Evolutionary conservation across 2,329 filamentous ascomycete genomes (phyloP), one percentile per base, ranked within the genome.

Genomic region (Pyrenochaeta sp.): DNA sequence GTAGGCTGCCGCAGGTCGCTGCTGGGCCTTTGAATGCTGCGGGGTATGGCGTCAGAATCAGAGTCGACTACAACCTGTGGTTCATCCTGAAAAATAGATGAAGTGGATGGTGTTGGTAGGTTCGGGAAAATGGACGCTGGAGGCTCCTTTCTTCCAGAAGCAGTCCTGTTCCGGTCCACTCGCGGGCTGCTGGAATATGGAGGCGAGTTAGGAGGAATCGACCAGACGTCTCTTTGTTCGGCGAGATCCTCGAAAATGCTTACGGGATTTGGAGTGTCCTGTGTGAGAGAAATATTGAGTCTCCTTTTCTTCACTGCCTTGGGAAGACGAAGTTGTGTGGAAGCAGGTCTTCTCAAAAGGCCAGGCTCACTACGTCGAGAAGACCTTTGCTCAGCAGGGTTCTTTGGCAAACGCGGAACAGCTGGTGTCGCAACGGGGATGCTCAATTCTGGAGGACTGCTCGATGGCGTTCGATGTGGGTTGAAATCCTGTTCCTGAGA

Each of bases 171-270:
- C 5, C 42, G 44, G 23, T 53, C 43, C 6, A 39, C 14, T 11
- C 38, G 50, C 29, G 64, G 67, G 35, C 63, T 70, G 31, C 65
- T 66, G 4, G 67, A 70, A 29, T 63, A 54, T 11, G 73, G 73
- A 21, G 74, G 75, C 7, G 75, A 76, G n/a, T 69, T 65, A 7
- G 73, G 73, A 14, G 74, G 73, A n/a, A 74, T 53, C 2, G 67
- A 59, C 56, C 67, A 74, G 3, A 68, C 58, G 28, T 72, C 64
- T 20, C 37, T 39, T 36, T 19, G 46, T 37, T 44, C 10, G 7
- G 15, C 20, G 14, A 36, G 11, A 10, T 34, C 32, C 7, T 54
- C 46, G 15, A 45, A 50, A 11, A 49, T 45, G 17, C 48, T 51
- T 30, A 43, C 48, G 10, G 47, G 35, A 37, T 30, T 39, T 7